phyloP scores from a whole-genome alignment of 371 early-diverging fungal genomes.

The Lichtheimia ornata region DNA sequence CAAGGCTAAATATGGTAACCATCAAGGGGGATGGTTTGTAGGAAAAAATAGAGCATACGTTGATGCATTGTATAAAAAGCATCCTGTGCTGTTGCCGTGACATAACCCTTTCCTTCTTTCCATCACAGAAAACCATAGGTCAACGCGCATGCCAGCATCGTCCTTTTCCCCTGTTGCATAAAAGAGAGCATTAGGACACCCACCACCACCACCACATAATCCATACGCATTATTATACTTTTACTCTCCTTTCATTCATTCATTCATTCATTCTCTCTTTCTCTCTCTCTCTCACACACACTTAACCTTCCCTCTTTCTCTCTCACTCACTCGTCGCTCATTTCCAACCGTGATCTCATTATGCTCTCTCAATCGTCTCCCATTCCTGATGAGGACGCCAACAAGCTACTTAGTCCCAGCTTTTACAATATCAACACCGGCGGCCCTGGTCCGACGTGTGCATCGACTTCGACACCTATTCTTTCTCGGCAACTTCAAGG shows the following conservation, averaged over 20 bases:
- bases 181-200: too few relatives aligned
- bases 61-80: too few relatives aligned
- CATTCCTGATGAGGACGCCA: slow-evolving; percentile 1
- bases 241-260: not conserved
- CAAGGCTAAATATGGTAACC: too few relatives aligned
- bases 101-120: too few relatives aligned
- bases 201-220: too few relatives aligned
- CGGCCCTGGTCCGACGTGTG: slow-evolving; percentile 4
- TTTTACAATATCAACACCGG: not conserved
- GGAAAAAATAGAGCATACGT: too few relatives aligned
- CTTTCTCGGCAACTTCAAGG: not conserved
- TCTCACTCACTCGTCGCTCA: not conserved
- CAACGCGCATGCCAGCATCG: too few relatives aligned
- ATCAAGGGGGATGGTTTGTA: too few relatives aligned
- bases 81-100: too few relatives aligned
- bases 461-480: slow-evolving; percentile 10
- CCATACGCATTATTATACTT: not conserved
- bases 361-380: not conserved
- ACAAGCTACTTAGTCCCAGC: not conserved
- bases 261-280: slow-evolving; percentile 3
- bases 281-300: not conserved
- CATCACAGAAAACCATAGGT: too few relatives aligned
- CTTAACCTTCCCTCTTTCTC: not conserved
- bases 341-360: not conserved
- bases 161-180: too few relatives aligned